These are phyloP conservation scores for Hygrophoropsis aurantiaca DNA, from an alignment of 768 basidiomycete genomes.

Conservation along the genomic window DNA sequence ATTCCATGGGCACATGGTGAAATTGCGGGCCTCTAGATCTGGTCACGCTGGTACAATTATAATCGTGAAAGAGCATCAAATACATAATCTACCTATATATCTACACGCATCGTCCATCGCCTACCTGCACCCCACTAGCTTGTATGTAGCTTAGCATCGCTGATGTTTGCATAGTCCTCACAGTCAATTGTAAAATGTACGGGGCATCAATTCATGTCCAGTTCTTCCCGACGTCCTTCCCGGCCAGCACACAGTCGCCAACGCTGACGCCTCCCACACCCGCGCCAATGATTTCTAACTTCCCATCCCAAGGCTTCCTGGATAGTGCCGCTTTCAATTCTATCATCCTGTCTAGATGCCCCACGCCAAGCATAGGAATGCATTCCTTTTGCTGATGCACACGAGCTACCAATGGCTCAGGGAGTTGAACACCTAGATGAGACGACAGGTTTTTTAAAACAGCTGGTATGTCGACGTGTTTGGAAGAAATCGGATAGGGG, in stretches of 20 bases:
- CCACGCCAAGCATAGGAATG: constrained; percentile 76
- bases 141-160: too few species aligned
- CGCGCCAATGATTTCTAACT: constrained; percentile 73
- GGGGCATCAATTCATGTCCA: constrained; percentile 30
- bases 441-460: constrained; percentile 34
- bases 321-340: constrained; percentile 50
- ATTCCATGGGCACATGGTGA: constrained; percentile 32
- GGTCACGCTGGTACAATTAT: too few species aligned
- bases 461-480: constrained; percentile 23
- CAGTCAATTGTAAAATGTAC: too few species aligned
- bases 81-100: too few species aligned
- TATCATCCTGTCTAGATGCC: constrained; percentile 68
- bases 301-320: constrained; percentile 42
- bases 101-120: too few species aligned
- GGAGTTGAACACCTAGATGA: constrained; percentile 48
- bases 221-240: constrained; percentile 50
- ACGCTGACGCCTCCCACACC: constrained; percentile 87
- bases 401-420: constrained; percentile 54
- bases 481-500: constrained; percentile 45
- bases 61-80: too few species aligned
- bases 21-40: not conserved
- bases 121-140: too few species aligned
- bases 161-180: too few species aligned
- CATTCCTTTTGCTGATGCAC: constrained; percentile 59
- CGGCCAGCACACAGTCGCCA: constrained; percentile 80